phyloP scores from a whole-genome alignment of 306 rosid species.

The Herpetospermum pedunculosum region DNA sequence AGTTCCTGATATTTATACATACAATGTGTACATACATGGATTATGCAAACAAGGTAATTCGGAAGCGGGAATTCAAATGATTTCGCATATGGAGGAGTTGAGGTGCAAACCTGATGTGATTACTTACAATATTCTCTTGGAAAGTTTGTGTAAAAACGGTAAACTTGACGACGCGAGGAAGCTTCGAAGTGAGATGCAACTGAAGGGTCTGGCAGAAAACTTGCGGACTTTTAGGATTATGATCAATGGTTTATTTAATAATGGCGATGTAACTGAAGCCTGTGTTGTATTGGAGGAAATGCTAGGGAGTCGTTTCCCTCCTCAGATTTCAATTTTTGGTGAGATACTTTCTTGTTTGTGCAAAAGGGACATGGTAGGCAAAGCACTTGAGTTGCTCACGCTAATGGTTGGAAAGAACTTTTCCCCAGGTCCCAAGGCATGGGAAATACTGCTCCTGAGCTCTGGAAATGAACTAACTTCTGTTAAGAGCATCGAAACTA shows the following conservation, averaged over 20 bases:
- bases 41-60: slow-evolving; percentile 52
- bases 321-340: slow-evolving; percentile 38
- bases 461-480: slow-evolving; percentile 15
- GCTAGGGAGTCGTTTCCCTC: slow-evolving; percentile 34
- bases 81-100: slow-evolving; percentile 48
- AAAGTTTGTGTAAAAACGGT: slow-evolving; percentile 28
- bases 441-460: slow-evolving; percentile 48
- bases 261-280: slow-evolving; percentile 45
- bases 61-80: slow-evolving; percentile 33
- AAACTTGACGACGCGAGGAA: slow-evolving; percentile 28
- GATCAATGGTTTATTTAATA: slow-evolving; percentile 44
- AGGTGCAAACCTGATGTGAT: slow-evolving; percentile 61
- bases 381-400: slow-evolving; percentile 38
- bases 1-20: slow-evolving; percentile 55
- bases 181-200: slow-evolving; percentile 39
- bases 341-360: slow-evolving; percentile 43
- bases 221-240: slow-evolving; percentile 41
- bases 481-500: slow-evolving; percentile 15
- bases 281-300: slow-evolving; percentile 48
- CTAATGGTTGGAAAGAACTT: slow-evolving; percentile 28
- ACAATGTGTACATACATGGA: slow-evolving; percentile 55
- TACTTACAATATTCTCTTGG: slow-evolving; percentile 53
- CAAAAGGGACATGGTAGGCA: slow-evolving; percentile 30
- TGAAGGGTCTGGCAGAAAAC: slow-evolving; percentile 43
- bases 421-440: slow-evolving; percentile 37